Percentiles rank a stretch among this genome's conserved stretches.
Evolutionary conservation across 2,329 filamentous ascomycete species (phyloP).

Genomic region (Alternaria longipes): DNA sequence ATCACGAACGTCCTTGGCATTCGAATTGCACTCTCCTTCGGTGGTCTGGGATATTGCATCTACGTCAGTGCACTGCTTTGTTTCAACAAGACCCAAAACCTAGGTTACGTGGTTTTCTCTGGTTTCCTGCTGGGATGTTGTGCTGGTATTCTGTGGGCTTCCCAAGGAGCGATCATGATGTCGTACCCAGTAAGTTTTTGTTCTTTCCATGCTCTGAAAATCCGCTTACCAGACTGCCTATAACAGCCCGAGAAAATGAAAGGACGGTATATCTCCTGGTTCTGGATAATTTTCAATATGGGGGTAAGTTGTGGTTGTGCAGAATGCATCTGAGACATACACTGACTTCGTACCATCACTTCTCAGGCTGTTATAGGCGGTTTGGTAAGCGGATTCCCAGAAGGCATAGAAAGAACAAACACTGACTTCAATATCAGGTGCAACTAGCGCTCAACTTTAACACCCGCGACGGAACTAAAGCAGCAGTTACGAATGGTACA

Average conservation of each 20-base stretch:
- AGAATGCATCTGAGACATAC: too few relatives aligned
- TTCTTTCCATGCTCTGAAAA: not conserved
- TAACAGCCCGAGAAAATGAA: conserved; percentile 81
- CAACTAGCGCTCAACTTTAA: conserved; percentile 74
- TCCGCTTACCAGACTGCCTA: conserved; percentile 72
- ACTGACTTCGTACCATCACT: too few relatives aligned
- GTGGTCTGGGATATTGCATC: conserved; percentile 77
- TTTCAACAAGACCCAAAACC: conserved; percentile 71
- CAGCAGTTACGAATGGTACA: conserved; percentile 72
- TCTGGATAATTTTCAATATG: conserved; percentile 93
- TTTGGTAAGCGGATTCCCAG: conserved; percentile 56
- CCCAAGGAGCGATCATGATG: conserved; percentile 86
- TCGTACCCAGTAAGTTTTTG: conserved; percentile 66
- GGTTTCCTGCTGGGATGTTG: conserved; percentile 78
- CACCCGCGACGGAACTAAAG: conserved; percentile 47
- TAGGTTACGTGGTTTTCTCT: conserved; percentile 76
- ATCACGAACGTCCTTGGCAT: conserved; percentile 77
- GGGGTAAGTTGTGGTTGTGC: conserved; percentile 54
- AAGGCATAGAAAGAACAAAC: not conserved
- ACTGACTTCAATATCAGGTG: conserved; percentile 56
- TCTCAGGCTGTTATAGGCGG: conserved; percentile 76
- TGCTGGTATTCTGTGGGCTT: conserved; percentile 79
- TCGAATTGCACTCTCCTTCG: conserved; percentile 70
- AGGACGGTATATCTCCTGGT: conserved; percentile 84
- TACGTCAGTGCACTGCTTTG: conserved; percentile 74